phyloP scores from a whole-genome alignment of 1,139 yeast species.

The Blastobotrys arbuscula region DNA sequence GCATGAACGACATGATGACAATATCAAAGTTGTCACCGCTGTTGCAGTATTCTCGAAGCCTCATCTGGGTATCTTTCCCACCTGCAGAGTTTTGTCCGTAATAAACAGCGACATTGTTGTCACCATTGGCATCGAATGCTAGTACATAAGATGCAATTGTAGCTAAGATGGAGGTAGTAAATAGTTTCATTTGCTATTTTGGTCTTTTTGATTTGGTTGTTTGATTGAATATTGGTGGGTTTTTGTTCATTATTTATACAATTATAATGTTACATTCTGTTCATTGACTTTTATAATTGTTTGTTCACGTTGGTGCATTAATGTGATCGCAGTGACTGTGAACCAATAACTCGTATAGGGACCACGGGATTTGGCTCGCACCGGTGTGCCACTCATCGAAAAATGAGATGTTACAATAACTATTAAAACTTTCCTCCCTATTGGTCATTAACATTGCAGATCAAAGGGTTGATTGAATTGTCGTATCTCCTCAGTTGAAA shows the following conservation, averaged over 20 bases:
- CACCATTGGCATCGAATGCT: slow-evolving; percentile 12
- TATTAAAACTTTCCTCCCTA: too few species aligned
- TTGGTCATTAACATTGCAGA: too few species aligned
- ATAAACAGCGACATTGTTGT: slow-evolving; percentile 48
- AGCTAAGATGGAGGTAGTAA: neutral
- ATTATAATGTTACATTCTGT: neutral
- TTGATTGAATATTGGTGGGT: neutral
- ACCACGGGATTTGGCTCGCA: too few species aligned
- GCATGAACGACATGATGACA: slow-evolving; percentile 63
- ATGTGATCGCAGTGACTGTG: too few species aligned
- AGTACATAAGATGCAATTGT: neutral
- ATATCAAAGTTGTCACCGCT: slow-evolving; percentile 51
- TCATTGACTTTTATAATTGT: neutral
- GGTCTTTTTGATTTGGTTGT: neutral
- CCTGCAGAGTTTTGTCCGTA: slow-evolving; percentile 92
- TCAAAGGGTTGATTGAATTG: too few species aligned
- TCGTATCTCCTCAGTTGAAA: too few species aligned
- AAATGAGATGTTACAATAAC: too few species aligned
- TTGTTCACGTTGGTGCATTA: neutral
- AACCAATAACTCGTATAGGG: too few species aligned
- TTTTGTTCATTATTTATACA: neutral
- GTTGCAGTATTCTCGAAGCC: slow-evolving; percentile 63
- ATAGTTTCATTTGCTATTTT: neutral
- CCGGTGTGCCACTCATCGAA: too few species aligned
- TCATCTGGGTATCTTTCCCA: slow-evolving; percentile 49